Base-by-base conservation (phyloP, 1,139 yeast genomes). In the Taphrina communis region DNA sequence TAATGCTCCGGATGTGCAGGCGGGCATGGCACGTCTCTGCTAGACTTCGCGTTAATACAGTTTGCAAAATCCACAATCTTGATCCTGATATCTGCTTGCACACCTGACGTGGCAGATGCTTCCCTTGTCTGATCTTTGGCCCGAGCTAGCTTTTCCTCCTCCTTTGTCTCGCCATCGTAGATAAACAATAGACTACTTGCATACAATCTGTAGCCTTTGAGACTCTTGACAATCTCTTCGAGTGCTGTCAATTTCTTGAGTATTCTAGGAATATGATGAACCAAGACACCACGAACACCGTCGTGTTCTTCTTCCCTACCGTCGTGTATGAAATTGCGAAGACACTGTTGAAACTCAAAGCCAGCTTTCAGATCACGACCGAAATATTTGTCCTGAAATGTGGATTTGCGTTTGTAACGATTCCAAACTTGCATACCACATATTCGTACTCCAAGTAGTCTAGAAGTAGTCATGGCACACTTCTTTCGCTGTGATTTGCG, bases 341-440 rank as follows among this genome's bases (percentile, higher is more conserved):
- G 77, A 56, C 92, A 86, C 69, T 88, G 83, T 36, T 88, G 86
- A 79, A 95, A 93, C 75, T 90, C 89, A 73, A 82, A 80, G 0
- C 97, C 97, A n/a, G 84, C 84, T 70, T 80, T 82, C 8, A 95
- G 85, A 63, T 85, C 80, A 71, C 99, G 84, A 1, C 99, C 99
- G 78, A 88, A 93, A 78, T 94, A 95, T 80, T 94, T 94, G 79
- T 94, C 98, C 72, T 88, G 85, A 72, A 86, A 86, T 72, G 89
- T 84, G 72, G 85, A 89, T 68, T 80, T 80, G 41, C 80, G 77
- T 7, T 75, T 75, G 17, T 77, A 75, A 7, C 78, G 74, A 75
- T 90, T 87, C 88, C 93, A 90, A 36, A 88, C 88, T 77, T 94
- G 97, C 85, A 95, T 85, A 6, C 99, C 99, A 80, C 99, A 95